These are phyloP conservation scores for Tulasnella sp. DNA, from an alignment of 768 basidiomycete genomes.

Conservation along the genomic window DNA sequence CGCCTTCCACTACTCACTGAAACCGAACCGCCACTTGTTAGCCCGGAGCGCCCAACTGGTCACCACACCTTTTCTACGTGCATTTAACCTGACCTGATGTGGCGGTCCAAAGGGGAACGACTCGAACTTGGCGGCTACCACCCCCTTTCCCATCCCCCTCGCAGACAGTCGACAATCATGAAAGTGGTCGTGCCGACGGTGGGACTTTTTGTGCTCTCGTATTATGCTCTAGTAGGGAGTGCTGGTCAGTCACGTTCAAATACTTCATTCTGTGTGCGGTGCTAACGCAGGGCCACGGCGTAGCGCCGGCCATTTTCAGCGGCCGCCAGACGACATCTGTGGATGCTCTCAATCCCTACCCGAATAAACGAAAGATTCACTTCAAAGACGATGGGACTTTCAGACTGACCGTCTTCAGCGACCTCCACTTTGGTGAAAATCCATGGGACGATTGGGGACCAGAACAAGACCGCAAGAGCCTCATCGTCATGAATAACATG, in stretches of 20 bases:
- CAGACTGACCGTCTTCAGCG: slow-evolving; percentile 67
- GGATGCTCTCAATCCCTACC: slow-evolving; percentile 36
- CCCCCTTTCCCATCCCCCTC: not conserved
- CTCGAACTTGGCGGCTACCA: not conserved
- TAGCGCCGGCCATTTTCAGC: not conserved
- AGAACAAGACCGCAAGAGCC: slow-evolving; percentile 57
- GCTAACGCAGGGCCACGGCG: not conserved
- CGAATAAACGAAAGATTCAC: slow-evolving; percentile 43
- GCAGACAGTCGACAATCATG: not conserved
- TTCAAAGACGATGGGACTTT: slow-evolving; percentile 55
- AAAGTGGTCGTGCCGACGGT: not conserved
- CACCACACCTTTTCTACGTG: no score
- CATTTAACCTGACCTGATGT: not conserved
- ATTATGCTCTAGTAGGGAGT: not conserved
- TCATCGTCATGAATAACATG: slow-evolving; percentile 48
- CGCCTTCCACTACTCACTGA: not conserved
- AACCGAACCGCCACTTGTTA: not conserved
- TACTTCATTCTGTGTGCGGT: no score
- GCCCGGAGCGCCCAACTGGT: no score
- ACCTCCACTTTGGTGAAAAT: slow-evolving; percentile 69
- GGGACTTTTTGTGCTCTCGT: not conserved
- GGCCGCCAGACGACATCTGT: not conserved
- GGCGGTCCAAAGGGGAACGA: not conserved
- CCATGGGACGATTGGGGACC: slow-evolving; percentile 55
- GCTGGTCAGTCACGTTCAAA: not conserved